These are phyloP conservation scores for Colletotrichum graminicola DNA, from an alignment of 2,329 filamentous ascomycete genomes.

Conservation along the genomic window DNA sequence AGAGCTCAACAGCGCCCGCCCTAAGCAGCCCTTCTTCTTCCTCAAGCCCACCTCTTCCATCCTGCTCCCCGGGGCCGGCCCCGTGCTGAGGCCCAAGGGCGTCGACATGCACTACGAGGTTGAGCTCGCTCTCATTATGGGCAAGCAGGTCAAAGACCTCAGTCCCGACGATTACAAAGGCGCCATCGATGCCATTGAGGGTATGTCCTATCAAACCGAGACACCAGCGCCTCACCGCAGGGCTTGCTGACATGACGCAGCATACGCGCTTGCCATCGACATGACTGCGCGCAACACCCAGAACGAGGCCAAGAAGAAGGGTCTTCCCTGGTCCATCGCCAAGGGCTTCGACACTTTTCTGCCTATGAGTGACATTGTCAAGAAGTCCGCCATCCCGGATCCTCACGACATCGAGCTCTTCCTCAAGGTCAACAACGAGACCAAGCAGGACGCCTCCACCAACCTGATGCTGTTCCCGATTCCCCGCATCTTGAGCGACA, in stretches of 20 bases:
- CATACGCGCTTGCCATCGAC: conserved; percentile 92
- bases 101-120: conserved; percentile 94
- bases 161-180: conserved; percentile 78
- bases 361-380: conserved; percentile 84
- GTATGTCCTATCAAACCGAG: conserved; percentile 58
- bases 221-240: neutral
- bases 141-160: conserved; percentile 82
- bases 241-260: conserved; percentile 56
- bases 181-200: conserved; percentile 85
- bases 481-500: conserved; percentile 87
- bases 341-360: conserved; percentile 99
- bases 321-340: conserved; percentile 93
- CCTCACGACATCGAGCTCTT: conserved; percentile 91
- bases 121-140: conserved; percentile 90
- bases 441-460: conserved; percentile 88
- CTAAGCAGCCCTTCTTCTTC: conserved; percentile 99
- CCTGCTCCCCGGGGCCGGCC: conserved; percentile 80
- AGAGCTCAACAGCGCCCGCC: conserved; percentile 87
- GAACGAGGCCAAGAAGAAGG: conserved; percentile 96
- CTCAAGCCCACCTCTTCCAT: conserved; percentile 93
- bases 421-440: conserved; percentile 83
- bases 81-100: conserved; percentile 84
- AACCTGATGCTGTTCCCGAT: conserved; percentile 94
- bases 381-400: conserved; percentile 83
- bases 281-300: conserved; percentile 98